Percentiles rank a stretch among this genome's conserved stretches.
Conservation (phyloP, 2,329 filamentous ascomycete genomes). For the Fusarium mangiferae region DNA sequence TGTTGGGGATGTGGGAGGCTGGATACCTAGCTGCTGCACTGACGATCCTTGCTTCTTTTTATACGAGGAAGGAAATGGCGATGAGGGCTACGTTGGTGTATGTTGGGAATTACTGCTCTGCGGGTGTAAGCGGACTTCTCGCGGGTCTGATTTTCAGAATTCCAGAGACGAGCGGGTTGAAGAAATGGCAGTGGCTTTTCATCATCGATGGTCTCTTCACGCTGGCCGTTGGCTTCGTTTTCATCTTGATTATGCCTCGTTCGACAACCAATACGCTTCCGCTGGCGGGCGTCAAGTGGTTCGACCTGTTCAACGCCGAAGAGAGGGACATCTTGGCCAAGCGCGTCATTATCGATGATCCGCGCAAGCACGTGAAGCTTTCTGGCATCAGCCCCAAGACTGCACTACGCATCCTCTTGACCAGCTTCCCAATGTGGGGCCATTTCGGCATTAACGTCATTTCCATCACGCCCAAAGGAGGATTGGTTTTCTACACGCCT, state of each 20-base stretch:
- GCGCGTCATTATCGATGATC: conserved; percentile 3
- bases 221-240: not conserved
- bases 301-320: not conserved
- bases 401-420: not conserved
- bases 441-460: conserved; percentile 4
- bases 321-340: not conserved
- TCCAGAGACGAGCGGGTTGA: not conserved
- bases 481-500: not conserved
- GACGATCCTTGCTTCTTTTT: not conserved
- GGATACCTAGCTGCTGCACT: not conserved
- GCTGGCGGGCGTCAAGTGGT: not conserved
- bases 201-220: conserved; percentile 9
- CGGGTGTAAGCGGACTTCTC: not conserved
- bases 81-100: not conserved
- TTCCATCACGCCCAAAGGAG: not conserved
- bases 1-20: conserved; percentile 6
- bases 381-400: not conserved
- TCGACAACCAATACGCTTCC: not conserved
- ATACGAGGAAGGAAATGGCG: not conserved
- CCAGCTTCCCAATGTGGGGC: not conserved
- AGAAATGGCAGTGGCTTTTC: conserved; percentile 11
- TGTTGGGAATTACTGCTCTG: conserved; percentile 13
- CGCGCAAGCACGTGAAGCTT: not conserved
- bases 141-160: not conserved
- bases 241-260: conserved; percentile 1